Evolutionary conservation across 2,329 filamentous ascomycete genomes (phyloP).

Genomic region (Fusarium napiforme): DNA sequence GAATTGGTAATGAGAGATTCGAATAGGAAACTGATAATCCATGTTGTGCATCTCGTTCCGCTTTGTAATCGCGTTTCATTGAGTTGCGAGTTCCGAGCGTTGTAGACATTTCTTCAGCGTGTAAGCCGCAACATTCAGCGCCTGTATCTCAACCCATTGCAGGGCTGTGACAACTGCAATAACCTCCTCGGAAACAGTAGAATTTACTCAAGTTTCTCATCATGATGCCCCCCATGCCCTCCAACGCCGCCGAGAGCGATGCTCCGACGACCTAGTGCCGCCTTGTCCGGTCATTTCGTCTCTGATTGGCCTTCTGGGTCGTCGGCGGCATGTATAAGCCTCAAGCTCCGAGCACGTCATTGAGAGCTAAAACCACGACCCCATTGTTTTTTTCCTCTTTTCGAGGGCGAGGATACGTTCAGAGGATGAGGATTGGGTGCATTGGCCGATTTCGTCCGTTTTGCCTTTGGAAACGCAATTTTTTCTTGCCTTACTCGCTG

Average conservation of each 20-base stretch:
- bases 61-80: neutral
- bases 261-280: conserved; percentile 43
- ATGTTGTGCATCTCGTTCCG: conserved; percentile 7
- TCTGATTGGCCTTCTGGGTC: conserved; percentile 43
- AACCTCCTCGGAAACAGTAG: conserved; percentile 8
- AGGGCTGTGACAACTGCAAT: neutral
- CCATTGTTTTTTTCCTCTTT: conserved; percentile 42
- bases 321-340: conserved; percentile 47
- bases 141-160: neutral
- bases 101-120: neutral
- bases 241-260: conserved; percentile 41
- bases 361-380: conserved; percentile 44
- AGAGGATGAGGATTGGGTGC: conserved; percentile 18
- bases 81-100: neutral
- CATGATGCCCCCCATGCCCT: conserved; percentile 19
- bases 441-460: conserved; percentile 40
- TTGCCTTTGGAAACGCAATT: conserved; percentile 41
- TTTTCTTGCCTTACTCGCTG: conserved; percentile 29
- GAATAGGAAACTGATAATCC: conserved; percentile 14
- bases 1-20: conserved; percentile 2
- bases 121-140: neutral
- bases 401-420: conserved; percentile 29
- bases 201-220: conserved; percentile 4
- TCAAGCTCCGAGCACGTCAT: conserved; percentile 51
- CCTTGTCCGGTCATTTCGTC: conserved; percentile 7